Evolutionary conservation across 129 eudicot genomes (phyloP), one percentile per base, ranked within the genome.

Genomic region (Chrysanthemum makinoi): DNA sequence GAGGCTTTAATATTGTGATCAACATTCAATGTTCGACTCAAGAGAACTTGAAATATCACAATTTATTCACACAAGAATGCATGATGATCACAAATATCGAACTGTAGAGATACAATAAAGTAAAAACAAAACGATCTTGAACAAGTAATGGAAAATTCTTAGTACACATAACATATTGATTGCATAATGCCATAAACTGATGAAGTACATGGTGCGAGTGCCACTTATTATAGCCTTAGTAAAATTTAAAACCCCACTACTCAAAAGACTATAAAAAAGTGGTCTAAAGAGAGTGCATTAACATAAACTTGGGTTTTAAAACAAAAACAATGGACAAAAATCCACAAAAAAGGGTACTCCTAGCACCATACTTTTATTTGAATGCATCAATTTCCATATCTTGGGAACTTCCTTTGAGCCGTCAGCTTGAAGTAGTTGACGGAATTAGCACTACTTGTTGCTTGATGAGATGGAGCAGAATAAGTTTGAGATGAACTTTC

Each of bases 271-370:
- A 57, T 3, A 55, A 43, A 75, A 63, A 77, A 54, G n/a, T 43
- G 76, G 77, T 72, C 81, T 62, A 46, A 71, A 71, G 81, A 77
- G 81, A 77, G 81, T 70, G 77, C 72, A 64, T 52, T 39, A 39
- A 39, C 44, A 60, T 47, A 43, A 28, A 76, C 68, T 26, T 28
- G 73, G 72, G 67, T 53, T 28, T 51, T 54, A 15, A 26, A 64
- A 46, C 66, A 54, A 64, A 78, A 30, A 51, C 2, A 77, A 6
- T 58, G 2, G 16, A 65, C 77, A 71, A 8, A 44, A 77, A 58
- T 28, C 62, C 51, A 17, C 50, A 52, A 53, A 39, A 39, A 33
- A 70, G 54, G 8, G 43, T 17, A 57, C 14, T 51, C 49, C 75
- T 14, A 7, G 33, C 35, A 43, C 12, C 13, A 10, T 11, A 39